These are phyloP conservation scores for Ceratobasidium theobromae DNA, from an alignment of 1,284 basidiomycete species.

Conservation along the genomic window DNA sequence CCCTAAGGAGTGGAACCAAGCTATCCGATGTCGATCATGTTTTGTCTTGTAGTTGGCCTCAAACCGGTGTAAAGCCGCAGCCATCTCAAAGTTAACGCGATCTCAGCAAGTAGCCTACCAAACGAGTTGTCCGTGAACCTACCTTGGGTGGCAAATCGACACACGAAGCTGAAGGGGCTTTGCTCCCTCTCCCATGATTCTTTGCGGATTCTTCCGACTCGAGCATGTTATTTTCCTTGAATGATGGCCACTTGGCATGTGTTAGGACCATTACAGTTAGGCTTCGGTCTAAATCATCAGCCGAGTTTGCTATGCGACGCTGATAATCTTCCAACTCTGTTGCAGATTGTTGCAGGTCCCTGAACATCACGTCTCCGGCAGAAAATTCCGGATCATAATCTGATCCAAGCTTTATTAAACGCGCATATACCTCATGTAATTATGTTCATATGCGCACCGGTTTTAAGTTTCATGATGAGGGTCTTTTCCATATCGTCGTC, in stretches of 20 bases:
- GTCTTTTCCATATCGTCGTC: conserved; percentile 89
- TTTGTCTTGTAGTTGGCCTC: conserved; percentile 70
- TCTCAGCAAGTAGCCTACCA: neutral
- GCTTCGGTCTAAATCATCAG: conserved; percentile 38
- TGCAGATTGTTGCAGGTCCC: conserved; percentile 72
- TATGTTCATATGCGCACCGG: conserved; percentile 54
- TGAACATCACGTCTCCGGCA: conserved; percentile 90
- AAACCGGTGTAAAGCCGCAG: conserved; percentile 64
- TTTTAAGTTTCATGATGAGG: conserved; percentile 86
- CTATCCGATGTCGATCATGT: conserved; percentile 70
- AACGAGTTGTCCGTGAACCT: conserved; percentile 37
- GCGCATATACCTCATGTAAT: neutral
- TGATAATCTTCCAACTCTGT: conserved; percentile 65
- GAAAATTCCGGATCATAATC: conserved; percentile 88
- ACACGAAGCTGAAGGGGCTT: neutral
- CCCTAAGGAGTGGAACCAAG: conserved; percentile 82
- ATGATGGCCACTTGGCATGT: conserved; percentile 74
- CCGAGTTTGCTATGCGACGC: conserved; percentile 39
- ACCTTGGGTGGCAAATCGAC: conserved; percentile 57
- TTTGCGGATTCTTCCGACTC: conserved; percentile 47
- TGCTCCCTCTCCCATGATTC: conserved; percentile 31
- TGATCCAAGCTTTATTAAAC: conserved; percentile 39
- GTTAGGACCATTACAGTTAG: conserved; percentile 72
- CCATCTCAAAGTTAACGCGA: conserved; percentile 57
- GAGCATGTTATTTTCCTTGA: conserved; percentile 39